Base-by-base conservation (phyloP, 129 eudicot species). In the Scalesia atractyloides region DNA sequence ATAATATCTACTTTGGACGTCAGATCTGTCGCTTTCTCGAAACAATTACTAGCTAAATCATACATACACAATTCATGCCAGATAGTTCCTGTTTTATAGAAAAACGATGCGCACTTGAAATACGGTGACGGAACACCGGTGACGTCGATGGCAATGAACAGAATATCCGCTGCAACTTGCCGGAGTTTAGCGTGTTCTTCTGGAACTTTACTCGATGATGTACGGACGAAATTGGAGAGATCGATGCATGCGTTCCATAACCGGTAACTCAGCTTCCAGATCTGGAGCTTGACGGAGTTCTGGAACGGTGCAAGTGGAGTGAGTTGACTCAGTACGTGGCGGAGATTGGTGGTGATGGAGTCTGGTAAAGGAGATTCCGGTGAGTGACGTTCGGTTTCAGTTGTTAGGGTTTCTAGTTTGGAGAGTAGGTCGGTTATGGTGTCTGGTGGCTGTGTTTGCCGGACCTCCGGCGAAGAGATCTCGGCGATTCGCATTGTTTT, bases 211-310 rank as follows among this genome's bases (percentile, higher is more conserved):
- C 30, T 1, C 30, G 30, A 24, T 24, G 84, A 24, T 76, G 88
- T 78, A 22, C 81, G 73, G 18, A 80, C 46, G 57, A 89, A 77
- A 61, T 94, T 90, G 78, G 91, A 82, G 69, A 90, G 67, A 78
- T 94, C 99, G 73, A 94, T 95, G 73, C 96, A 88, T 9, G 89
- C 74, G 79, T 90, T 94, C 97, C 97, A 94, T 54, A 94, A 85
- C 62, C 99, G 96, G 82, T 87, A 94, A 63, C 89, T 79, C 81
- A 94, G 84, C 69, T 90, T 90, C 97, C 99, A 94, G 48, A 90
- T 73, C 51, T 82, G 83, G 71, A 94, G 84, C 75, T 94, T 90
- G 65, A 71, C 46, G 11, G 97, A 79, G 64, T 94, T 90, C 20
- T 81, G 79, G 73, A 86, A 81, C n/a, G 97, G 97, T 59, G 86